Conservation (phyloP, 805 yeast species). For the Cyberlindnera japonica region DNA sequence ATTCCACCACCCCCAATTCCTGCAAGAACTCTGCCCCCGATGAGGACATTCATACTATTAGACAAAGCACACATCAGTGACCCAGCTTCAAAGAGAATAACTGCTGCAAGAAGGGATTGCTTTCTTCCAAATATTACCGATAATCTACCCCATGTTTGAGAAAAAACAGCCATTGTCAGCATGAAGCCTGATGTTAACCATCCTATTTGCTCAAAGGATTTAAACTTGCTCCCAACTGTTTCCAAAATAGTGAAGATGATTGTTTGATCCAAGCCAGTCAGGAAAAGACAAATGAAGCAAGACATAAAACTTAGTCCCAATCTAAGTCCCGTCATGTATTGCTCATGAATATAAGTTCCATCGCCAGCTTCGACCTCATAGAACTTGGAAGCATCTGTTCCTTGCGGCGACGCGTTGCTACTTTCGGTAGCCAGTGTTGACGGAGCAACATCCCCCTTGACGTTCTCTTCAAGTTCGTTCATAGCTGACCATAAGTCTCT, state of each 20-base stretch:
- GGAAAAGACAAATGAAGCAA: constrained; percentile 24
- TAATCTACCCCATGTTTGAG: constrained; percentile 50
- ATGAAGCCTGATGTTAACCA: constrained; percentile 57
- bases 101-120: constrained; percentile 42
- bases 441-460: too few species aligned
- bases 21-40: constrained; percentile 65
- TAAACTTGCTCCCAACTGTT: constrained; percentile 45
- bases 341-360: constrained; percentile 23
- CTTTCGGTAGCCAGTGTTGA: too few species aligned
- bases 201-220: constrained; percentile 48
- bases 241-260: constrained; percentile 51
- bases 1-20: constrained; percentile 37
- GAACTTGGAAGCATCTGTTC: constrained; percentile 15
- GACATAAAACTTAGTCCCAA: constrained; percentile 10
- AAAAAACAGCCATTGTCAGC: constrained; percentile 48
- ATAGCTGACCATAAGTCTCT: too few species aligned
- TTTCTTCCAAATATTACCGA: constrained; percentile 41
- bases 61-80: constrained; percentile 56
- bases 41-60: constrained; percentile 50
- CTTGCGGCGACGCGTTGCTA: too few species aligned
- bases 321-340: constrained; percentile 18
- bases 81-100: constrained; percentile 31
- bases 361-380: constrained; percentile 26
- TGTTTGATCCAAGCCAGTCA: constrained; percentile 53
- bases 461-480: too few species aligned